These are phyloP conservation scores for Cytospora paraplurivora DNA, from an alignment of 2,329 filamentous ascomycete genomes.

Conservation along the genomic window DNA sequence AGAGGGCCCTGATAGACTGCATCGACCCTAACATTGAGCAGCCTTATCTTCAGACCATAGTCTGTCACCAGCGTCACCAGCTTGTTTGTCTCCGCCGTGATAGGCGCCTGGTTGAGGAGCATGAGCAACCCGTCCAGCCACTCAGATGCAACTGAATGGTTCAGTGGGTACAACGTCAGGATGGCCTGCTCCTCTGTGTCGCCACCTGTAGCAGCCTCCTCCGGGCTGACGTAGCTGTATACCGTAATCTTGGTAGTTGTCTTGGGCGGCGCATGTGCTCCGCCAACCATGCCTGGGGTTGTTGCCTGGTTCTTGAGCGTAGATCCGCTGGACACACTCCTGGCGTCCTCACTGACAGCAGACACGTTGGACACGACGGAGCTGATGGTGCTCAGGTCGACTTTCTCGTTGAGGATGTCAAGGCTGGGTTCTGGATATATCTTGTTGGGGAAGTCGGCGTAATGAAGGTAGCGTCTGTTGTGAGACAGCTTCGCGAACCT, in stretches of 20 bases:
- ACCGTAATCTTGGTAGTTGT: conserved; percentile 87
- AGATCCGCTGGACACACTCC: conserved; percentile 47
- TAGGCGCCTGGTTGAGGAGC: conserved; percentile 91
- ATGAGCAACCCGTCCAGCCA: conserved; percentile 96
- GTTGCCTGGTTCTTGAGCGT: conserved; percentile 42
- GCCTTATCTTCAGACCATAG: conserved; percentile 87
- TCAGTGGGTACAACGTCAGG: conserved; percentile 79
- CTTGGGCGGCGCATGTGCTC: conserved; percentile 35
- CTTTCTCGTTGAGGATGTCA: conserved; percentile 74
- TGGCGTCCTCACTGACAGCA: conserved; percentile 57
- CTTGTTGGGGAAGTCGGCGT: conserved; percentile 76
- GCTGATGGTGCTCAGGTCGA: conserved; percentile 85
- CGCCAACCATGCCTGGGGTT: conserved; percentile 24
- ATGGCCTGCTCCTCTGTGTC: conserved; percentile 68
- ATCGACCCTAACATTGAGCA: conserved; percentile 90
- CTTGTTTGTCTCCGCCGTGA: conserved; percentile 95
- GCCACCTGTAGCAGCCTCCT: conserved; percentile 40
- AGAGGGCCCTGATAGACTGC: conserved; percentile 67
- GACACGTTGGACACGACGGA: conserved; percentile 94
- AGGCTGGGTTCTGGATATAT: conserved; percentile 67
- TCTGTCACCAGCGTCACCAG: conserved; percentile 82
- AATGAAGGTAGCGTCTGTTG: conserved; percentile 88
- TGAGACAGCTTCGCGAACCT: conserved; percentile 87
- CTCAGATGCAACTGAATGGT: conserved; percentile 83
- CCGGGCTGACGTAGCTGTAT: conserved; percentile 65